Conservation (phyloP, 2,329 filamentous ascomycete genomes). For the Cladosporium sp. region DNA sequence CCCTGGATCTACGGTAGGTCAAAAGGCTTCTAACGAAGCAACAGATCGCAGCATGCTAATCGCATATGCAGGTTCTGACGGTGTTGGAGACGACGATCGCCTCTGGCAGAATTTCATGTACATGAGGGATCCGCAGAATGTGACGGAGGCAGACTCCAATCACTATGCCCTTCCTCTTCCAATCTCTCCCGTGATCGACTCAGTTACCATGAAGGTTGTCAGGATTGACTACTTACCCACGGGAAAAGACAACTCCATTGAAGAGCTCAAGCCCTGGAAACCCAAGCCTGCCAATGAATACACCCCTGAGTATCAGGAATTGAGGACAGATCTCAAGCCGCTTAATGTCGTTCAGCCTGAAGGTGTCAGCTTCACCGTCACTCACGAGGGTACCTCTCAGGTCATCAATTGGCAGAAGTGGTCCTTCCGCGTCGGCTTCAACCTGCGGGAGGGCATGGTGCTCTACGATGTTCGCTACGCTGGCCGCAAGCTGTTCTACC, state of each 20-base stretch:
- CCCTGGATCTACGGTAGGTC: constrained; percentile 45
- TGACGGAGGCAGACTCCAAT: constrained; percentile 59
- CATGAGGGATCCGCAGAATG: constrained; percentile 58
- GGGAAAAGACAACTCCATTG: constrained; percentile 57
- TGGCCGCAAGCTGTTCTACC: constrained; percentile 61
- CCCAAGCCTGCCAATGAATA: constrained; percentile 61
- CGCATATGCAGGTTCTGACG: constrained; percentile 36
- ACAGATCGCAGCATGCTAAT: background rate
- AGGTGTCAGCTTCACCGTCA: constrained; percentile 61
- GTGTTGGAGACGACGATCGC: constrained; percentile 44
- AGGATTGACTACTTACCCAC: constrained; percentile 68
- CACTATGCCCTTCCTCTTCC: constrained; percentile 65
- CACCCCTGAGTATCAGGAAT: constrained; percentile 51
- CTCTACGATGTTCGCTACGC: constrained; percentile 57
- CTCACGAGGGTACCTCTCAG: constrained; percentile 48
- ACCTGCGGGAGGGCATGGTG: constrained; percentile 62
- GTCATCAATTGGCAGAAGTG: constrained; percentile 60
- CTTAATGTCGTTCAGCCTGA: constrained; percentile 69
- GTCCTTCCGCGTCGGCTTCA: constrained; percentile 59
- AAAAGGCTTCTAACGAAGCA: background rate
- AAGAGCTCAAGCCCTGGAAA: constrained; percentile 54
- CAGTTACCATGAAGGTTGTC: constrained; percentile 58
- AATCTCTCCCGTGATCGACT: constrained; percentile 65
- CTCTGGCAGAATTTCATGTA: constrained; percentile 65
- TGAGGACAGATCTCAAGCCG: constrained; percentile 54